Evolutionary conservation across 1,284 basidiomycete genomes (phyloP).

Genomic region (Coniophora puteana): DNA sequence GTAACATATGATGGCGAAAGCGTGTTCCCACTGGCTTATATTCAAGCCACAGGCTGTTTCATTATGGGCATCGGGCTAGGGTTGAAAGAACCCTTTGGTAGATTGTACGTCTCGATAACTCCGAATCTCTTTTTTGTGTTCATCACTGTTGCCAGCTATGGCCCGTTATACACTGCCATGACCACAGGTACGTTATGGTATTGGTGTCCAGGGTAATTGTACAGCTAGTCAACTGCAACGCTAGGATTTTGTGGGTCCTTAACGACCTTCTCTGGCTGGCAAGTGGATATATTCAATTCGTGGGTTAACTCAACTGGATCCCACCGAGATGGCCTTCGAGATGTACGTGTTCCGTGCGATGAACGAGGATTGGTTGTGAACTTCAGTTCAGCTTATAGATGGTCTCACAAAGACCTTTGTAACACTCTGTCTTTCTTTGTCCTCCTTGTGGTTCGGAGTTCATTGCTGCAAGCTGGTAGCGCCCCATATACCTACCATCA

Average conservation of each 20-base stretch:
- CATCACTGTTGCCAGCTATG: constrained; percentile 55
- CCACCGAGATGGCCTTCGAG: constrained; percentile 66
- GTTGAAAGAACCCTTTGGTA: constrained; percentile 66
- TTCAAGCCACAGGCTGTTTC: constrained; percentile 87
- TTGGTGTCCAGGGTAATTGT: constrained; percentile 1
- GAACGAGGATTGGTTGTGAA: too few relatives aligned
- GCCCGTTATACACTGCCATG: constrained; percentile 83
- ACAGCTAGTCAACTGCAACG: constrained; percentile 3
- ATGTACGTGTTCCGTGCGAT: constrained; percentile 52
- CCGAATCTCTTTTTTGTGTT: constrained; percentile 10
- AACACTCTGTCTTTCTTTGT: constrained; percentile 72
- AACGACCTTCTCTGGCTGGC: constrained; percentile 97
- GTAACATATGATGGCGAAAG: constrained; percentile 69
- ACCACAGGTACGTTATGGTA: constrained; percentile 59
- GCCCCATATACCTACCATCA: constrained; percentile 37
- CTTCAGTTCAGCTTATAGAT: constrained; percentile 81
- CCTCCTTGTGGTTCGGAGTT: constrained; percentile 58
- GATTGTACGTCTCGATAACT: constrained; percentile 55
- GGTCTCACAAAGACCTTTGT: constrained; percentile 81
- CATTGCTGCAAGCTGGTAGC: constrained; percentile 44
- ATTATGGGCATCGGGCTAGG: constrained; percentile 83
- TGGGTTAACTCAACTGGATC: constrained; percentile 73
- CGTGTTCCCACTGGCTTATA: constrained; percentile 85
- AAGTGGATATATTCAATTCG: constrained; percentile 82
- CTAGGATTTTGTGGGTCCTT: constrained; percentile 94